Evolutionary conservation across 2,329 filamentous ascomycete species (phyloP).

Genomic region (Polytolypa hystricis): DNA sequence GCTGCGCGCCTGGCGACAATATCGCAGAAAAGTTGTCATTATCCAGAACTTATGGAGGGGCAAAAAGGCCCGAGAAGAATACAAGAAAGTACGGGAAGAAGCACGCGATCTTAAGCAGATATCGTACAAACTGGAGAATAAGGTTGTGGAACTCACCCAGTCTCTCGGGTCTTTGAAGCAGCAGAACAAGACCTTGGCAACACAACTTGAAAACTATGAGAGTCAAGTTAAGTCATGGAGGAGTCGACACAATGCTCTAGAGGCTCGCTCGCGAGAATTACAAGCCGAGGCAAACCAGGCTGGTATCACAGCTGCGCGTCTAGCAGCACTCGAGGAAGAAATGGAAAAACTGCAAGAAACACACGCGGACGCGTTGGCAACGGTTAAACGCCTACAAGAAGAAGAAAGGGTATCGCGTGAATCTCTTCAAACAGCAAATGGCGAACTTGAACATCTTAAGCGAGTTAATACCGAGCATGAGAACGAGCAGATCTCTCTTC

Average conservation of each 20-base stretch:
- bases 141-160: constrained; percentile 96
- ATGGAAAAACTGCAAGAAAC: constrained; percentile 83
- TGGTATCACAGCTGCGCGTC: constrained; percentile 81
- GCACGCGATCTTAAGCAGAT: constrained; percentile 98
- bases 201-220: constrained; percentile 91
- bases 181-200: constrained; percentile 81
- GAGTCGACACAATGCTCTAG: constrained; percentile 77
- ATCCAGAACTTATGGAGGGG: constrained; percentile 92
- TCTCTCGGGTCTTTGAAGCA: constrained; percentile 82
- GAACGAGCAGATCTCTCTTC: constrained; percentile 71
- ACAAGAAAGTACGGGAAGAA: constrained; percentile 88
- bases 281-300: constrained; percentile 96
- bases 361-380: constrained; percentile 81
- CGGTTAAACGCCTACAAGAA: constrained; percentile 88
- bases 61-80: constrained; percentile 64
- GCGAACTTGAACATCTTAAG: constrained; percentile 71
- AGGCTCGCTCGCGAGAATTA: constrained; percentile 82
- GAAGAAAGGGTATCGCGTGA: constrained; percentile 82
- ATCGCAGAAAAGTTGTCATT: constrained; percentile 78
- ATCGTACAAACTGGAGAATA: constrained; percentile 98
- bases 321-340: constrained; percentile 87
- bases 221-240: constrained; percentile 94
- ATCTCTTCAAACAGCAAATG: constrained; percentile 63
- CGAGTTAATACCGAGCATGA: constrained; percentile 66
- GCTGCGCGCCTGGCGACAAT: constrained; percentile 71